Evolutionary conservation across 495 filamentous ascomycete species (phyloP), one percentile per base, ranked within the genome.

Genomic region (Aspergillus steynii): DNA sequence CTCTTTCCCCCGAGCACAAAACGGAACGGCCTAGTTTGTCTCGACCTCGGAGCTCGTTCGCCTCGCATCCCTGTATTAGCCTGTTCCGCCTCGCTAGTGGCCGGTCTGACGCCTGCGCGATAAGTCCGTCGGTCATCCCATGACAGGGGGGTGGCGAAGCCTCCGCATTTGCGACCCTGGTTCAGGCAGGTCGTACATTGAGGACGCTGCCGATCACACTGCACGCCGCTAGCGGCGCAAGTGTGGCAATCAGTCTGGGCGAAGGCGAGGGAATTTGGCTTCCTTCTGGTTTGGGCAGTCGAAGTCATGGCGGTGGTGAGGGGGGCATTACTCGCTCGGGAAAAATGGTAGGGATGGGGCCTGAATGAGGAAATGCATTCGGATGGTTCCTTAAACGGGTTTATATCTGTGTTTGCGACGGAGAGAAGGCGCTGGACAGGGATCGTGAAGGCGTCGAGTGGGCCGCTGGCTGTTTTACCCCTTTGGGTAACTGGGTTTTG

Each of bases 221-320:
- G 32, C 7, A 61, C 53, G n/a, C 61, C 61, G 20, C 34, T n/a
- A 51, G 57, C 49, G 45, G 49, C 61, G 56, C 64, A 67, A 25
- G 64, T 64, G 48, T 67, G 64, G 25, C 64, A 67, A 31, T 67
- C 64, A 27, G 58, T 55, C 5, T 32, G 61, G 29, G 64, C 64
- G 48, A 67, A 67, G 8, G 61, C 61, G 15, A 67, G 55, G 4
- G 64, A 67, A 56, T 62, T 67, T 27, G 64, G 61, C 61, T 61
- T 61, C 61, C 61, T 67, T 49, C 64, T 61, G 4, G 6, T 26
- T 37, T 59, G 48, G 34, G 57, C 20, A 59, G 49, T 53, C 15
- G 52, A 42, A 48, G 14, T 42, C 29, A 56, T 42, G 37, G 1
- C 31, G 12, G 37, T 8, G 1, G 8, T 15, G 37, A 42, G 37